phyloP scores from a whole-genome alignment of 116 monocot species.

The Papilionanthe hybrid region DNA sequence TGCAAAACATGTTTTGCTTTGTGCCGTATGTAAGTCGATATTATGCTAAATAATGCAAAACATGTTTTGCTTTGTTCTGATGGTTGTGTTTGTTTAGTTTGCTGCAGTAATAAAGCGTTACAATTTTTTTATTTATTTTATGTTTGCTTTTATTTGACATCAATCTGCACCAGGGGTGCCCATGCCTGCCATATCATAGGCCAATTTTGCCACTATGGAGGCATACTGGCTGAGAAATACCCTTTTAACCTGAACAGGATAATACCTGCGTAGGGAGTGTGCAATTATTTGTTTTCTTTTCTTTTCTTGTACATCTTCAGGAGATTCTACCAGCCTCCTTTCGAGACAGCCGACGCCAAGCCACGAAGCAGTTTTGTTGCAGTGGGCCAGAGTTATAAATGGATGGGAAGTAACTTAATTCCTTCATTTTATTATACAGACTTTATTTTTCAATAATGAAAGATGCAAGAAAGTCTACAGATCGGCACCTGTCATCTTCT shows the following conservation, averaged over 20 bases:
- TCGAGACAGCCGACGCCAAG: not conserved
- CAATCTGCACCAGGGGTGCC: conserved; percentile 96
- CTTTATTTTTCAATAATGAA: not conserved
- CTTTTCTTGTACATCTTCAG: conserved; percentile 19
- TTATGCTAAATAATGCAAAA: conserved; percentile 10
- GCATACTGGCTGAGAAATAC: conserved; percentile 93
- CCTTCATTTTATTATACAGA: not conserved
- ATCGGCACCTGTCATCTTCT: no score
- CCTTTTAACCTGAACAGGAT: conserved; percentile 99
- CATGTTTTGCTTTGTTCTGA: conserved; percentile 19
- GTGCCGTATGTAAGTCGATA: conserved; percentile 8
- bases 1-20: conserved; percentile 19
- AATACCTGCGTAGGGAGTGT: conserved; percentile 99
- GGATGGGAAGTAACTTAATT: not conserved
- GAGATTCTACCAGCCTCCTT: not conserved
- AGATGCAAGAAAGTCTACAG: not conserved
- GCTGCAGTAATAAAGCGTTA: not conserved
- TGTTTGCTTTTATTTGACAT: conserved; percentile 36
- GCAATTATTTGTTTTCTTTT: conserved; percentile 55
- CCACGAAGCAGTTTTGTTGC: not conserved
- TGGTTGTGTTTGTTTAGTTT: conserved; percentile 9
- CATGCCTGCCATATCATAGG: conserved; percentile 30
- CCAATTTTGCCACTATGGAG: conserved; percentile 23
- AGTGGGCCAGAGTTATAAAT: not conserved
- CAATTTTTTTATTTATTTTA: conserved; percentile 7